Percentiles rank a stretch among this genome's conserved stretches.
These are phyloP conservation scores for Tilletia horrida DNA, from an alignment of 1,284 basidiomycete species.

Conservation along the genomic window DNA sequence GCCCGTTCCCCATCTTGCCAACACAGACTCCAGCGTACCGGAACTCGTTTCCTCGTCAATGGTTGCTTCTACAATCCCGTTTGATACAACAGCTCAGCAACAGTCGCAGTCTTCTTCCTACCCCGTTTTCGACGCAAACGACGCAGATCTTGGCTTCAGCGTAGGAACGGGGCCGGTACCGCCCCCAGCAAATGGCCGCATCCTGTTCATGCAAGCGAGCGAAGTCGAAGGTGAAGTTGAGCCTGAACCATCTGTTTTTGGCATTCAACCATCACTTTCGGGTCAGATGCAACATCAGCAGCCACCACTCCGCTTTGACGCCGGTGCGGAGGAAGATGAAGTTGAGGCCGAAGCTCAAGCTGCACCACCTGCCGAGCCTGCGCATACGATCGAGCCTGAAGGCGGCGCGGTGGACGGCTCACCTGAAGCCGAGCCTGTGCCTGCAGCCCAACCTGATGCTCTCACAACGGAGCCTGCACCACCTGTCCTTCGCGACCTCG, in stretches of 20 bases:
- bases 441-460: neutral
- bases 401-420: conserved; percentile 9
- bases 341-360: neutral
- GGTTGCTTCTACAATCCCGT: too few relatives aligned
- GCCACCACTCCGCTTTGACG: neutral
- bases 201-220: conserved; percentile 21
- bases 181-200: conserved; percentile 7
- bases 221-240: conserved; percentile 18
- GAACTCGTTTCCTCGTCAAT: neutral
- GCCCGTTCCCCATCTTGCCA: neutral
- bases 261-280: neutral
- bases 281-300: neutral
- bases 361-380: neutral
- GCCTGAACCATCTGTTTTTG: neutral
- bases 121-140: neutral
- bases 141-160: conserved; percentile 3
- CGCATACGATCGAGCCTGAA: conserved; percentile 5
- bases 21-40: neutral
- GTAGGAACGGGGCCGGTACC: neutral
- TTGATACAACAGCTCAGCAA: neutral
- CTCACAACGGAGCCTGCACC: neutral
- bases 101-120: neutral
- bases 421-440: neutral
- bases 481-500: conserved; percentile 1
- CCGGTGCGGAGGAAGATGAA: neutral